Evolutionary conservation across 164 flowering plant species (phyloP), one percentile per base, ranked within the genome.

Genomic region (Pachysandra terminalis): DNA sequence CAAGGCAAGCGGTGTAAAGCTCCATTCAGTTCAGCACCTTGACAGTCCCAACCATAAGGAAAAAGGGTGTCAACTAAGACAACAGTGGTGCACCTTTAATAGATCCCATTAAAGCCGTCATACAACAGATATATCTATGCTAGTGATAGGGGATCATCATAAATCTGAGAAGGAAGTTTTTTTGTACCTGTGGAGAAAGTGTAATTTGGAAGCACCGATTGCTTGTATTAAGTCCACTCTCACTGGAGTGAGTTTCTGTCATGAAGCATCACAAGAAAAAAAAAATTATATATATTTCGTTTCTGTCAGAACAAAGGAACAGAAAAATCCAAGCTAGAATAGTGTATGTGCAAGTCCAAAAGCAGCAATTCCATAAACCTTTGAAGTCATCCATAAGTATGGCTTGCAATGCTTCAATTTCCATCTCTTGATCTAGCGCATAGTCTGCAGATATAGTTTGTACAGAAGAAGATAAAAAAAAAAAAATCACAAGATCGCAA

Each of bases 371-470:
- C 1, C 9, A 62, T 77, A 77, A 56, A 96, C 97, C 98, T 85
- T 86, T 82, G 63, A 96, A 89, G 16, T 96, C 99, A 76, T 96
- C 99, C 90, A 83, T 82, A 23, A 93, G 93, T 64, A 93, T 96
- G 60, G 99, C 97, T 74, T 93, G 85, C 73, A 93, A 72, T 26
- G 99, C 99, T 78, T 91, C 99, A 59, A 96, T 85, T 80, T 96
- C 99, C 98, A 93, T 96, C 73, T 89, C 94, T 77, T 93, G 99
- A 77, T 93, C 99, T 80, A 84, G 96, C 57, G 56, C 72, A 71
- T 91, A 80, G 74, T 93, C 99, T 96, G 81, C 12, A 51, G 9
- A 21, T 24, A 71, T 35, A 53, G 61, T 49, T 52, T 27, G 49
- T 59, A 21, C 28, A 48, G 24, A 22, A 27, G 22, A 28, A 13